Base-by-base conservation (phyloP, 306 rosid species). In the Quercus ilex region DNA sequence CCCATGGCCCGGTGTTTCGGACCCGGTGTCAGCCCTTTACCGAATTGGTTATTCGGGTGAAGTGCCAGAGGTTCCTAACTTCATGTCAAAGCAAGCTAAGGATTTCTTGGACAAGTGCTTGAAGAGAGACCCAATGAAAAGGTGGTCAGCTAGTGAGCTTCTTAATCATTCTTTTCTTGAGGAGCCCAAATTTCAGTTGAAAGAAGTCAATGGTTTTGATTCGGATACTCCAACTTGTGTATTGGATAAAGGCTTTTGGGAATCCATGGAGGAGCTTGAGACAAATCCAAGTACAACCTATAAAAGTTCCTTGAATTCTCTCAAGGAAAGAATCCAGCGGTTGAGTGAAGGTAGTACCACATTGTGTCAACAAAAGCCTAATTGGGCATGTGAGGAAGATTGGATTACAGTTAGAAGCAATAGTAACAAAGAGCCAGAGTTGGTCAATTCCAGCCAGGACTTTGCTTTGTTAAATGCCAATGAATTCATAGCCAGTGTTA, bases 101-200 rank as follows among this genome's bases (percentile, higher is more conserved):
- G 98, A 95, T 71, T 95, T 95, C 55, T 74, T 95, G 69, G 75
- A 80, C 23, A 90, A 83, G 86, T 95, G 99, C 68, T 88, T 95
- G 81, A 83, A 57, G 58, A 83, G 86, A 69, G 87, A 90, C 43
- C 85, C 94, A 1, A 41, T 43, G 17, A 91, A 91, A 71, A 89
- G 99, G 83, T 91, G 94, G 97, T 78, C 97, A 9, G 91, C 79
- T 13, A 8, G 68, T 35, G 90, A 95, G 69, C 97, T 91, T 84
- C 89, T 92, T 2, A 74, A 85, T 51, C 99, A 92, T 64, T 85
- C 62, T 1, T 95, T 95, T 84, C 78, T 92, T 31, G 74, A 73
- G 33, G 86, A 85, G 31, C 19, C 64, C 55, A 49, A 43, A 1
- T 71, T 4, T 55, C 41, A 5, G 5, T 23, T 63, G 18, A 75